These are phyloP conservation scores for Lentinula guzmanii DNA, from an alignment of 768 basidiomycete genomes.

Conservation along the genomic window DNA sequence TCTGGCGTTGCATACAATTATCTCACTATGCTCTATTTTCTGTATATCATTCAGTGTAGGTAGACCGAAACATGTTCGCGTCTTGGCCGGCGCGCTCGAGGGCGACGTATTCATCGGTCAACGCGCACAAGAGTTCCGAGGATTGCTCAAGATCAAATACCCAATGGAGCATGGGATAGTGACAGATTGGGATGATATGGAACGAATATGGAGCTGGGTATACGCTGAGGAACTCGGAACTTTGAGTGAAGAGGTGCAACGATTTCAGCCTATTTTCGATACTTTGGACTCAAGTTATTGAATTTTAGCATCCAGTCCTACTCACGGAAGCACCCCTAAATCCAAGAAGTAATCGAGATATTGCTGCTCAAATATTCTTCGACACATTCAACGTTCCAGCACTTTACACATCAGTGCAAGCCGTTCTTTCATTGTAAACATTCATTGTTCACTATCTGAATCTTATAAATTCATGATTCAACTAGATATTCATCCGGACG, in stretches of 20 bases:
- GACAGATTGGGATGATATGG: constrained; percentile 99
- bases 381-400: constrained; percentile 99
- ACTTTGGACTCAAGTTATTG: neutral
- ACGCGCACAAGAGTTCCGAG: constrained; percentile 92
- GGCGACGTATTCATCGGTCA: constrained; percentile 96
- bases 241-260: constrained; percentile 89
- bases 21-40: constrained; percentile 8
- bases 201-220: constrained; percentile 98
- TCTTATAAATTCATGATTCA: neutral
- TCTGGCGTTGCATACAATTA: constrained; percentile 17
- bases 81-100: constrained; percentile 96
- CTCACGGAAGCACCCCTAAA: constrained; percentile 97
- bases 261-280: neutral
- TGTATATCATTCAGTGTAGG: constrained; percentile 60
- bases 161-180: constrained; percentile 99
- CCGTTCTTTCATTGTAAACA: constrained; percentile 88
- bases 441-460: neutral
- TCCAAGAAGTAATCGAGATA: constrained; percentile 92
- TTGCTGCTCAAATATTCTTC: constrained; percentile 98
- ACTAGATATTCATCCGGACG: constrained; percentile 94
- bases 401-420: constrained; percentile 93
- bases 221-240: constrained; percentile 95
- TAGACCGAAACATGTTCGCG: constrained; percentile 93
- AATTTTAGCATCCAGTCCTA: constrained; percentile 85
- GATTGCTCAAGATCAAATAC: constrained; percentile 95